Evolutionary conservation across 306 rosid species (phyloP).

Genomic region (Medicago arabica): DNA sequence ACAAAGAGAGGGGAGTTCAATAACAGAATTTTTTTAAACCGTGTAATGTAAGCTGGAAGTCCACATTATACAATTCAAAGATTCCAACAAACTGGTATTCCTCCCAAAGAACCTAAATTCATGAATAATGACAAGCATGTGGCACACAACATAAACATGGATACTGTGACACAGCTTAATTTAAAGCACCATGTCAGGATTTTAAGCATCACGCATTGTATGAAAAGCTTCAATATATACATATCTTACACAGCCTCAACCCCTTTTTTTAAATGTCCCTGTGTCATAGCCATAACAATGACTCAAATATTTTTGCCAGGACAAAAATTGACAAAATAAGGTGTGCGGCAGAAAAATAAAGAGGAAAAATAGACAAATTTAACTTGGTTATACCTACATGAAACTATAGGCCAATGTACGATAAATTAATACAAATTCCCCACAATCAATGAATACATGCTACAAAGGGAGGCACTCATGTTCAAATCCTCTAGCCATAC

Average conservation of each 20-base stretch:
- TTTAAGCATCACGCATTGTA: slow-evolving; percentile 4
- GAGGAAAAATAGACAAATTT: slow-evolving; percentile 28
- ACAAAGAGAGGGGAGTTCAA: slow-evolving; percentile 5
- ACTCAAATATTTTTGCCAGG: background rate
- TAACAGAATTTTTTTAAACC: slow-evolving; percentile 10
- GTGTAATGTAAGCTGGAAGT: background rate
- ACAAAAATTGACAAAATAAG: background rate
- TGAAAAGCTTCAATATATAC: slow-evolving; percentile 12
- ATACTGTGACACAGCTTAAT: background rate
- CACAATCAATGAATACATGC: slow-evolving; percentile 16
- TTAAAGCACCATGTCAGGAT: background rate
- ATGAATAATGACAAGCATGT: slow-evolving; percentile 3
- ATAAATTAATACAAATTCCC: background rate
- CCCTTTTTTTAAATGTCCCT: background rate
- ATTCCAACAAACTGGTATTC: background rate
- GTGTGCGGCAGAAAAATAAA: slow-evolving; percentile 12
- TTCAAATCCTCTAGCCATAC: slow-evolving; percentile 30
- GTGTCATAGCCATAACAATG: background rate
- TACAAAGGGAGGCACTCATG: slow-evolving; percentile 18
- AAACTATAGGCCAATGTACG: slow-evolving; percentile 18
- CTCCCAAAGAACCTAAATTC: slow-evolving; percentile 15
- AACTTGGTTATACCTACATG: background rate
- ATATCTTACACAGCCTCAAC: background rate
- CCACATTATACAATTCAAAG: background rate
- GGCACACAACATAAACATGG: background rate